Percentiles rank a stretch among this genome's conserved stretches.
phyloP scores from a whole-genome alignment of 495 filamentous ascomycete genomes.

The Achaetomiella virescens region DNA sequence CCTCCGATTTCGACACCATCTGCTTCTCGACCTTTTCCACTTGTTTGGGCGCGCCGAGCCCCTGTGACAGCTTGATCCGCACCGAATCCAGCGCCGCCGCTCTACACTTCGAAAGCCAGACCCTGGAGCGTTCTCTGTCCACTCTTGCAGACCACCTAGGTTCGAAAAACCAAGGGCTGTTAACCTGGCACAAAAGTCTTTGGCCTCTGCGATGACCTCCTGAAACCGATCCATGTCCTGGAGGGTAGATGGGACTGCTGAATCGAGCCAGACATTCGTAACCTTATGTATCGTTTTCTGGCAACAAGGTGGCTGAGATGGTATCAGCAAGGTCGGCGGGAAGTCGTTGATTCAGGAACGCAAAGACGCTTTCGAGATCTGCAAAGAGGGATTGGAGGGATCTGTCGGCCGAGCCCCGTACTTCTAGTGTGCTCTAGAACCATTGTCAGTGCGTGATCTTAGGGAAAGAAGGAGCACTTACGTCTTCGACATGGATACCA shows the following conservation, averaged over 20 bases:
- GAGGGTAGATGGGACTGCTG: constrained; percentile 66
- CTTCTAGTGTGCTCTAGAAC: constrained; percentile 26
- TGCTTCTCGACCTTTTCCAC: constrained; percentile 85
- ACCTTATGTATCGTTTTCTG: constrained; percentile 57
- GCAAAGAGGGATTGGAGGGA: constrained; percentile 45
- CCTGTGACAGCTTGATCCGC: constrained; percentile 58
- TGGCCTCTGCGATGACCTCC: constrained; percentile 51
- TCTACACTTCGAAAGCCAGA: constrained; percentile 82
- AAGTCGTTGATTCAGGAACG: constrained; percentile 58
- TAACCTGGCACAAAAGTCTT: constrained; percentile 56
- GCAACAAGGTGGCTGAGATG: constrained; percentile 62
- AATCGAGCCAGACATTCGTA: constrained; percentile 66
- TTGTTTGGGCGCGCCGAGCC: constrained; percentile 53
- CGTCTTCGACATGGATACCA: constrained; percentile 34
- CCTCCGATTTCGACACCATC: constrained; percentile 62
- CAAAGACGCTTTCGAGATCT: constrained; percentile 57
- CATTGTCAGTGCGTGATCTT: constrained; percentile 17
- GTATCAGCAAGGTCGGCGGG: constrained; percentile 56
- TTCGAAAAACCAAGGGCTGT: constrained; percentile 61
- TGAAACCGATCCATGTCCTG: constrained; percentile 64
- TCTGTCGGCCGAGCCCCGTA: constrained; percentile 31
- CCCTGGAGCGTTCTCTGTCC: constrained; percentile 68
- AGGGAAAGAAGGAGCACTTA: constrained; percentile 22
- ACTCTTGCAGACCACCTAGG: constrained; percentile 63
- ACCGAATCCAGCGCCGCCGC: constrained; percentile 70